phyloP scores from a whole-genome alignment of 805 yeast species.

The Metahyphopichia silvanorum region DNA sequence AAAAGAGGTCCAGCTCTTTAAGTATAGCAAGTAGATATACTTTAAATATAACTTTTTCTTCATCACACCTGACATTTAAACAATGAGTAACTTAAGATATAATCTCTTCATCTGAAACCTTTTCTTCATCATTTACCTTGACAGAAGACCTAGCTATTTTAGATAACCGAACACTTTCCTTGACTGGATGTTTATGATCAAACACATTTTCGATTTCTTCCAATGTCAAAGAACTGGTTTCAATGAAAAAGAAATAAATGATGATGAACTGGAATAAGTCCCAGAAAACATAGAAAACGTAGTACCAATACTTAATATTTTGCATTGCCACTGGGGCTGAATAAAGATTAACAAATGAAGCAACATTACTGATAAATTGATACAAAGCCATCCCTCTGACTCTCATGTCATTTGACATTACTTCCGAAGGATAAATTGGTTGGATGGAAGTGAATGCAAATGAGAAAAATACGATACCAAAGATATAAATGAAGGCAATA shows the following conservation, averaged over 20 bases:
- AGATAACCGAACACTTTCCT: not conserved
- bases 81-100: not conserved
- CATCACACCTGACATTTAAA: not conserved
- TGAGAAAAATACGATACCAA: constrained; percentile 11
- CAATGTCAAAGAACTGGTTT: constrained; percentile 17
- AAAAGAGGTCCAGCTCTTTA: no score
- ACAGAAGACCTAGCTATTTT: not conserved
- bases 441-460: constrained; percentile 26
- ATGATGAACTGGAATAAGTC: constrained; percentile 5
- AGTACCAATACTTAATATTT: constrained; percentile 18
- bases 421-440: constrained; percentile 21
- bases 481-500: constrained; percentile 14
- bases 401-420: constrained; percentile 3
- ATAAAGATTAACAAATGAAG: constrained; percentile 11
- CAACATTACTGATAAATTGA: constrained; percentile 13
- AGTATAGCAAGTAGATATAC: no score
- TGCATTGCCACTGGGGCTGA: constrained; percentile 14
- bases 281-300: constrained; percentile 16
- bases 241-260: constrained; percentile 16
- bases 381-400: constrained; percentile 10
- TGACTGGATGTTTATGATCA: not conserved
- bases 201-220: constrained; percentile 16
- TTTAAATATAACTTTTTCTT: no score
- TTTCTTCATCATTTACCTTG: not conserved
- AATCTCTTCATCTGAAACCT: not conserved